Conservation (phyloP, 257 asterid species). For the Forsythia viridissima region DNA sequence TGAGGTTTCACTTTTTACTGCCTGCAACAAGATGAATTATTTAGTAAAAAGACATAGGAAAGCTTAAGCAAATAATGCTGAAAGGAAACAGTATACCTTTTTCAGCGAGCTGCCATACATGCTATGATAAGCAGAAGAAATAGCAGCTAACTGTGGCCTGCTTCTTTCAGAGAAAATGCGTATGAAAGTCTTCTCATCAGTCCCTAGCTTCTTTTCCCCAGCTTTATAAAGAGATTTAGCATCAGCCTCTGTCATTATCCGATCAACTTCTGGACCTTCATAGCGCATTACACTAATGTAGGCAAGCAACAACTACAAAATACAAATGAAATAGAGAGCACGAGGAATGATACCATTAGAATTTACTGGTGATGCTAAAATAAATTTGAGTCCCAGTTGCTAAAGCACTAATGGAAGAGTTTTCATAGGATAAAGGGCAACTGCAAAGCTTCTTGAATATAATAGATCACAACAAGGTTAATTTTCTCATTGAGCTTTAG, state of each 20-base stretch:
- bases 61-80: not conserved
- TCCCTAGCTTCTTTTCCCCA: conserved; percentile 88
- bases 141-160: conserved; percentile 71
- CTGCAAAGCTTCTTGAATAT: not conserved
- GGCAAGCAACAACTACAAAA: conserved; percentile 72
- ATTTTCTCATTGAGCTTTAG: not conserved
- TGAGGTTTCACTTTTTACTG: conserved; percentile 82
- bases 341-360: not conserved
- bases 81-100: conserved; percentile 48
- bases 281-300: conserved; percentile 51
- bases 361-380: not conserved
- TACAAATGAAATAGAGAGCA: not conserved
- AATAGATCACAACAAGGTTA: not conserved
- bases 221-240: conserved; percentile 87
- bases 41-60: not conserved
- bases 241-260: conserved; percentile 64
- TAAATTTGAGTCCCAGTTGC: not conserved
- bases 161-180: conserved; percentile 70
- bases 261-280: conserved; percentile 93
- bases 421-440: not conserved
- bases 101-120: conserved; percentile 66
- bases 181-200: conserved; percentile 81
- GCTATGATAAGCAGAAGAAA: conserved; percentile 61
- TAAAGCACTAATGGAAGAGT: not conserved
- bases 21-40: conserved; percentile 52